phyloP scores from a whole-genome alignment of 2,329 filamentous ascomycete species.

The Thermochaetoides dissita region DNA sequence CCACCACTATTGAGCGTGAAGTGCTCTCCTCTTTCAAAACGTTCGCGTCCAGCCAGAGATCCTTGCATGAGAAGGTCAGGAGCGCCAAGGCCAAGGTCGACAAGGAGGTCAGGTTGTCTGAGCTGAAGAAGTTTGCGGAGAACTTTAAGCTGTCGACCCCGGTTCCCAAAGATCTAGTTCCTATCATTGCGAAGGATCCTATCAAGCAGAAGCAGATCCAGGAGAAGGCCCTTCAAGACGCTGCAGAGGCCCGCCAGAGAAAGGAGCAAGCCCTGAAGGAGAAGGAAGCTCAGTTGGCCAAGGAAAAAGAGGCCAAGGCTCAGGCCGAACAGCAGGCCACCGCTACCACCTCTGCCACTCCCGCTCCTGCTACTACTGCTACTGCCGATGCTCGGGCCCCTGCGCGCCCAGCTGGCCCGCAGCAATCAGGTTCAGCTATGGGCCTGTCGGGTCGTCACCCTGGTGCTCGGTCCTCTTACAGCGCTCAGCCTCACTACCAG shows the following conservation, averaged over 20 bases:
- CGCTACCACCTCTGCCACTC: too few relatives aligned
- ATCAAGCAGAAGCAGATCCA: constrained; percentile 86
- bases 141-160: constrained; percentile 91
- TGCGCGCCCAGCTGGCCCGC: constrained; percentile 22
- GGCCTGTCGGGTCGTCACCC: constrained; percentile 29
- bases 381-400: constrained; percentile 11
- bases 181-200: constrained; percentile 95
- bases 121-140: constrained; percentile 86
- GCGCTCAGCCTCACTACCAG: constrained; percentile 33
- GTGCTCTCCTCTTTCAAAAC: constrained; percentile 49
- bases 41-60: constrained; percentile 45
- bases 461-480: constrained; percentile 33
- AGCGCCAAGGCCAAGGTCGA: constrained; percentile 52
- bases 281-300: constrained; percentile 28
- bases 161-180: constrained; percentile 79
- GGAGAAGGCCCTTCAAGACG: constrained; percentile 68
- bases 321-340: too few relatives aligned
- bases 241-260: constrained; percentile 42
- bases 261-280: constrained; percentile 29
- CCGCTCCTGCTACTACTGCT: neutral
- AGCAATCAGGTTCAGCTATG: constrained; percentile 19
- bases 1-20: constrained; percentile 48
- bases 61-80: constrained; percentile 41
- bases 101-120: constrained; percentile 83
- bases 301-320: constrained; percentile 38